A percentile compares a stretch with the other conserved stretches of the same genome.
Evolutionary conservation across 805 yeast genomes (phyloP).

Genomic region (Lachancea quebecensis): DNA sequence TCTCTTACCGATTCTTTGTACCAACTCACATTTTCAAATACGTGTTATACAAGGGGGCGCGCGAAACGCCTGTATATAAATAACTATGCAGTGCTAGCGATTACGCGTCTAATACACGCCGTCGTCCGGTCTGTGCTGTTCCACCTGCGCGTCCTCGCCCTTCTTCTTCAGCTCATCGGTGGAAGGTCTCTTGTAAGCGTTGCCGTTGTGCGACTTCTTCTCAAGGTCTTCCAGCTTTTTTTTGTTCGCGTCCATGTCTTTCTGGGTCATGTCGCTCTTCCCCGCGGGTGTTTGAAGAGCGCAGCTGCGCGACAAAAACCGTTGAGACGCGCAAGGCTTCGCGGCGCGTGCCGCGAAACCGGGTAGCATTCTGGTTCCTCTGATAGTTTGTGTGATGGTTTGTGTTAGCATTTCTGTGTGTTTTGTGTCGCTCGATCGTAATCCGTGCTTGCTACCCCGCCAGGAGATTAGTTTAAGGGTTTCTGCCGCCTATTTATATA

Average conservation of each 20-base stretch:
- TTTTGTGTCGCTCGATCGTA: too few species aligned
- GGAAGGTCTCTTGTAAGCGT: slow-evolving; percentile 15
- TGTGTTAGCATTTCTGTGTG: slow-evolving; percentile 5
- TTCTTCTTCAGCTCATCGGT: slow-evolving; percentile 21
- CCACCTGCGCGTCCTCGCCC: slow-evolving; percentile 30
- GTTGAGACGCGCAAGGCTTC: background rate
- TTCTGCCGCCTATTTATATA: background rate
- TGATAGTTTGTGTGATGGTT: background rate
- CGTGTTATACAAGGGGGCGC: too few species aligned
- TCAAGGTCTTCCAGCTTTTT: slow-evolving; percentile 25
- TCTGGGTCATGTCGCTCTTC: slow-evolving; percentile 2
- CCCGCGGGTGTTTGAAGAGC: background rate
- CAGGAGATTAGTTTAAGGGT: background rate
- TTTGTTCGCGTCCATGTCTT: slow-evolving; percentile 24
- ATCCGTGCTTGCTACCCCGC: too few species aligned
- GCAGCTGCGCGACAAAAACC: background rate
- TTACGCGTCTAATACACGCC: slow-evolving; percentile 25
- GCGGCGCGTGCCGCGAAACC: background rate
- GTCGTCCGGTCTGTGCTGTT: slow-evolving; percentile 33
- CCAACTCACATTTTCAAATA: too few species aligned
- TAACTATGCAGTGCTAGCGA: background rate
- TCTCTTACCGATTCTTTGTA: too few species aligned
- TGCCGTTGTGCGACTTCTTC: slow-evolving; percentile 7
- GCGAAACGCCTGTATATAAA: background rate
- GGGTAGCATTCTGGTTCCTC: slow-evolving; percentile 2